These are phyloP conservation scores for Albifimbria verrucaria DNA, from an alignment of 2,329 filamentous ascomycete species.

Conservation along the genomic window DNA sequence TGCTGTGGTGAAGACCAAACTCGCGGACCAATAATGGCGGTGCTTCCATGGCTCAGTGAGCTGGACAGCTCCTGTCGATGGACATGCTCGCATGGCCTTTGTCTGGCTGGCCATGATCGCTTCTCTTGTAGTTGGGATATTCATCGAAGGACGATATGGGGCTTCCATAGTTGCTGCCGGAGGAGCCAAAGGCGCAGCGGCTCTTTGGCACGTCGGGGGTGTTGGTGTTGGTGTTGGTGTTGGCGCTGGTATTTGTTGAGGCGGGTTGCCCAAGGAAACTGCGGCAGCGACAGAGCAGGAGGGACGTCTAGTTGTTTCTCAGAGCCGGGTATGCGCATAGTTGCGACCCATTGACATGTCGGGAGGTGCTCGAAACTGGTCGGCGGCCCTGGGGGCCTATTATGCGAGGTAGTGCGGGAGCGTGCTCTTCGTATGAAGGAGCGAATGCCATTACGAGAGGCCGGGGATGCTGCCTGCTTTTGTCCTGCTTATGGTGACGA, in stretches of 20 bases:
- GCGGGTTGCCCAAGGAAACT: slow-evolving; percentile 29
- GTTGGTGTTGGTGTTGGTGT: not conserved
- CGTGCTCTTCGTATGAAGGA: slow-evolving; percentile 30
- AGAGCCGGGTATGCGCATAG: slow-evolving; percentile 39
- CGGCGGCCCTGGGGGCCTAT: slow-evolving; percentile 27
- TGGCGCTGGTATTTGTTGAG: too few relatives aligned
- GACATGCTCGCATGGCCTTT: slow-evolving; percentile 41
- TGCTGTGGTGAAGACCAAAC: slow-evolving; percentile 50
- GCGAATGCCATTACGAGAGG: slow-evolving; percentile 30
- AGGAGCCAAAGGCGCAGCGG: slow-evolving; percentile 19
- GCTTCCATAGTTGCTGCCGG: slow-evolving; percentile 38
- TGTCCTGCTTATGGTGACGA: not conserved
- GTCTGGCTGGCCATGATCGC: slow-evolving; percentile 30
- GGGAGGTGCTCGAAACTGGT: slow-evolving; percentile 19
- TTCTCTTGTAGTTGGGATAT: slow-evolving; percentile 27
- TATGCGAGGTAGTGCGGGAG: slow-evolving; percentile 33
- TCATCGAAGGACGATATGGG: slow-evolving; percentile 34
- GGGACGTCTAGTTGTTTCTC: slow-evolving; percentile 29
- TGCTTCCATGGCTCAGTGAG: too few relatives aligned
- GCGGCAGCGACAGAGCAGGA: slow-evolving; percentile 44
- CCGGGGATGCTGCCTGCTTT: too few relatives aligned
- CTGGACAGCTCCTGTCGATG: slow-evolving; percentile 31
- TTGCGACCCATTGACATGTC: slow-evolving; percentile 29
- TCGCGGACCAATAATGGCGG: slow-evolving; percentile 31
- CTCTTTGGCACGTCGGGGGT: slow-evolving; percentile 22